phyloP scores from a whole-genome alignment of 192 early-diverging fungal species.

The Umbelopsis ramanniana region DNA sequence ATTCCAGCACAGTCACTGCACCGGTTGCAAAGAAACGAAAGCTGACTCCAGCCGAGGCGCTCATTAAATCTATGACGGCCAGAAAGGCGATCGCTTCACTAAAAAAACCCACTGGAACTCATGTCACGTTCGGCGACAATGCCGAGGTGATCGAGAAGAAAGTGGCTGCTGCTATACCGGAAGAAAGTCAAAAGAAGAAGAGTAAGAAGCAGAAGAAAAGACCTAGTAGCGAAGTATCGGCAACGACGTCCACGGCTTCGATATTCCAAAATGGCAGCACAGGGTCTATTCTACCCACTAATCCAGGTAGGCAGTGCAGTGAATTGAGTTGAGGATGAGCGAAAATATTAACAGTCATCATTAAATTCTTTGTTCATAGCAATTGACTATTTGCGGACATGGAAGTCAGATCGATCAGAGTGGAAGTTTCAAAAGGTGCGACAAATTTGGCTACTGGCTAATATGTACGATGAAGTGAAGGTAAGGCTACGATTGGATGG shows the following conservation, averaged over 20 bases:
- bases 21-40: conserved; percentile 19
- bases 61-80: conserved; percentile 35
- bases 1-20: background rate
- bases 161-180: conserved; percentile 2
- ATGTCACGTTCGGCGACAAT: conserved; percentile 14
- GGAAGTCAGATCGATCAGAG: conserved; percentile 22
- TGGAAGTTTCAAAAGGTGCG: conserved; percentile 45
- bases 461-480: conserved; percentile 37
- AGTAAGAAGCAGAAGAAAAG: conserved; percentile 20
- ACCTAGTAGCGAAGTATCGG: background rate
- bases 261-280: conserved; percentile 10
- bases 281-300: conserved; percentile 13
- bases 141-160: conserved; percentile 27
- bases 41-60: conserved; percentile 28
- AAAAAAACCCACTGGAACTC: background rate
- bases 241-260: conserved; percentile 12
- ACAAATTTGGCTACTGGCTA: conserved; percentile 38
- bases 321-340: background rate
- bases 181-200: conserved; percentile 3
- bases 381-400: conserved; percentile 33
- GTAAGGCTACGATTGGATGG: conserved; percentile 15
- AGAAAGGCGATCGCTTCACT: conserved; percentile 24
- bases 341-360: background rate
- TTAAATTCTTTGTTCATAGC: background rate
- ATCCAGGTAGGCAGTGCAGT: conserved; percentile 6